Evolutionary conservation across 2,329 filamentous ascomycete genomes (phyloP), one percentile per base, ranked within the genome.

Genomic region (Pseudogymnoascus sp.): DNA sequence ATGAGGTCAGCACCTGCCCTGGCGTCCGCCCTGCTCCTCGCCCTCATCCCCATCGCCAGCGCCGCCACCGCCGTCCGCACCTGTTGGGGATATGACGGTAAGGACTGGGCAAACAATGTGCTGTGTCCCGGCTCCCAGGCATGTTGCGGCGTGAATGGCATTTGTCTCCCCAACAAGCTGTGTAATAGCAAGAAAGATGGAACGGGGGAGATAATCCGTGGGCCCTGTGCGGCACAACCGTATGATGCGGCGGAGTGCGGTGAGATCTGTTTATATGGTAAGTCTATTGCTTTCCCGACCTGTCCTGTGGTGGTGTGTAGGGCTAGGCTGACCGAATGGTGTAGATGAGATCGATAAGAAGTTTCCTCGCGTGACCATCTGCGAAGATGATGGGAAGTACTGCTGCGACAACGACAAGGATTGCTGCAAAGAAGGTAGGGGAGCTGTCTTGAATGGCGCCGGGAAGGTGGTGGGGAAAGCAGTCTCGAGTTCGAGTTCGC

Each of bases 331-430:
- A 62, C 12, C 16, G 40, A 62, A 7, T n/a, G 23, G 14, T 21
- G 29, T 60, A 64, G 62, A 64, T 47, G 63, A 64, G 21, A 64
- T 26, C 5, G 4, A 26, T 10, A 21, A 42, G 0, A 26, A 12
- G 12, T 62, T 64, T 5, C 63, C 63, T 12, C 63, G 59, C 37
- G 63, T 64, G 26, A 64, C 63, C 16, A 39, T 64, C 31, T 64
- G 63, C 34, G 29, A 31, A 23, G 18, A 23, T 8, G 36, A 61
- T 64, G 63, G 63, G n/a, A 51, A 29, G 21, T 64, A 62, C 29
- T 64, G 63, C 61, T 64, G 63, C 40, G 11, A 45, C 40, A 51
- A 64, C n/a, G 29, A 62, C 21, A 4, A 18, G 18, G 36, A 62
- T 4, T 64, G 63, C 26, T 64, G 63, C 51, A 34, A 18, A 1